These are phyloP conservation scores for Aspergillus fumigatus DNA, from an alignment of 2,329 filamentous ascomycete species.

Conservation along the genomic window DNA sequence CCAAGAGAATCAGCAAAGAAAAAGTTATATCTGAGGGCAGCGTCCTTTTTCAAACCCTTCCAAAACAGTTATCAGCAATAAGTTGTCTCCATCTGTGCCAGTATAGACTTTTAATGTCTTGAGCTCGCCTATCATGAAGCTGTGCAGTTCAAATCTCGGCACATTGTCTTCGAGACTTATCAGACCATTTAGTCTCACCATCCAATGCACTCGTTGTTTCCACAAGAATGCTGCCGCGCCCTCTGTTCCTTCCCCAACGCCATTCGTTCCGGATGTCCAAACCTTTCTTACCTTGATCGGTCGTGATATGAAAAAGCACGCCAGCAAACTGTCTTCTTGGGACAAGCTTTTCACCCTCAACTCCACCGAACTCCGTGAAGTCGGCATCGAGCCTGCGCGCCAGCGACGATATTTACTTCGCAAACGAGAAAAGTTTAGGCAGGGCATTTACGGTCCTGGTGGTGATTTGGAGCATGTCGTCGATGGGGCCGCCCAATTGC, in stretches of 20 bases:
- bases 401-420: slow-evolving; percentile 76
- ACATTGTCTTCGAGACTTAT: slow-evolving; percentile 22
- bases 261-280: slow-evolving; percentile 76
- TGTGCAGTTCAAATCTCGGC: slow-evolving; percentile 25
- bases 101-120: neutral
- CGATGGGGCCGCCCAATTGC: slow-evolving; percentile 54
- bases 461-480: slow-evolving; percentile 76
- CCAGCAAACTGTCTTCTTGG: slow-evolving; percentile 85
- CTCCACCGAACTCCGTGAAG: slow-evolving; percentile 70
- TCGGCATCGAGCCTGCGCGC: slow-evolving; percentile 82
- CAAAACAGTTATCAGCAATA: neutral
- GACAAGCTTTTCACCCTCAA: slow-evolving; percentile 80
- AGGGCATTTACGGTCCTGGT: slow-evolving; percentile 72
- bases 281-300: slow-evolving; percentile 92
- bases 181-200: slow-evolving; percentile 20
- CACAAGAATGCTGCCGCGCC: slow-evolving; percentile 41
- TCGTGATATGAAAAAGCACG: slow-evolving; percentile 75
- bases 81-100: neutral
- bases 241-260: slow-evolving; percentile 64
- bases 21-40: neutral
- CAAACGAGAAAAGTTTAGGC: slow-evolving; percentile 81
- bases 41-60: neutral
- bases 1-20: neutral
- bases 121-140: slow-evolving; percentile 22
- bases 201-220: slow-evolving; percentile 36